phyloP scores from a whole-genome alignment of 345 rosid species.

The Lepidium aucheri region DNA sequence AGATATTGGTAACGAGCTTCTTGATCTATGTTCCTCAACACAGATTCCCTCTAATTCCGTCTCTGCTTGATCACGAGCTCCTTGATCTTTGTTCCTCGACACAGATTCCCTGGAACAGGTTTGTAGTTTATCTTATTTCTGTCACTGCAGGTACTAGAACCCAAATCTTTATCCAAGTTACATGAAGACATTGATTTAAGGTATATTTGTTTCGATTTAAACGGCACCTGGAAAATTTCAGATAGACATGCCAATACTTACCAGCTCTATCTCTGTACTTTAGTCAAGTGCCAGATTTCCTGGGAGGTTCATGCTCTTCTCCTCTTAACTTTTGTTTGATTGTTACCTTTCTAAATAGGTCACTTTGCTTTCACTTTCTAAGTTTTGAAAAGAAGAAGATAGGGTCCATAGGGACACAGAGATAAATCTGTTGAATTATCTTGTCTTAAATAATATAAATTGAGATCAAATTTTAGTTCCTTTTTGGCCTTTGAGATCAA shows the following conservation, averaged over 20 bases:
- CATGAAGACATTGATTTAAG: slow-evolving; percentile 76
- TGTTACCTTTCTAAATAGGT: too few species aligned
- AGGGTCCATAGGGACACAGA: too few species aligned
- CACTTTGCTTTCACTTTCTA: slow-evolving; percentile 4
- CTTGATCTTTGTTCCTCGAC: too few species aligned
- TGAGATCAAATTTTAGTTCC: too few species aligned
- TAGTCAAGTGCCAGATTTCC: slow-evolving; percentile 89
- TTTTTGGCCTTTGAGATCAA: too few species aligned
- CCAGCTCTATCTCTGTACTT: slow-evolving; percentile 3
- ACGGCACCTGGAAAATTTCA: not conserved
- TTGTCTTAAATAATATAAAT: slow-evolving; percentile 2
- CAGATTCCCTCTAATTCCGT: too few species aligned
- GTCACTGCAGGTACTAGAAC: slow-evolving; percentile 69
- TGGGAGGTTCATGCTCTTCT: slow-evolving; percentile 83
- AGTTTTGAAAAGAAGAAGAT: not conserved
- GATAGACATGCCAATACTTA: slow-evolving; percentile 11
- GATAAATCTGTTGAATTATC: not conserved
- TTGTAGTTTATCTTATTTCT: slow-evolving; percentile 7
- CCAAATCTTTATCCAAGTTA: slow-evolving; percentile 59
- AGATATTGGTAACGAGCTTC: too few species aligned
- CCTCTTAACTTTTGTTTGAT: not conserved
- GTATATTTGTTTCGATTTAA: slow-evolving; percentile 30
- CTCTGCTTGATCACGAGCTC: too few species aligned
- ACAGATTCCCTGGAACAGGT: too few species aligned
- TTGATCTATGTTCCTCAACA: too few species aligned